phyloP scores from a whole-genome alignment of 2,329 filamentous ascomycete species.

The Colletotrichum tofieldiae region DNA sequence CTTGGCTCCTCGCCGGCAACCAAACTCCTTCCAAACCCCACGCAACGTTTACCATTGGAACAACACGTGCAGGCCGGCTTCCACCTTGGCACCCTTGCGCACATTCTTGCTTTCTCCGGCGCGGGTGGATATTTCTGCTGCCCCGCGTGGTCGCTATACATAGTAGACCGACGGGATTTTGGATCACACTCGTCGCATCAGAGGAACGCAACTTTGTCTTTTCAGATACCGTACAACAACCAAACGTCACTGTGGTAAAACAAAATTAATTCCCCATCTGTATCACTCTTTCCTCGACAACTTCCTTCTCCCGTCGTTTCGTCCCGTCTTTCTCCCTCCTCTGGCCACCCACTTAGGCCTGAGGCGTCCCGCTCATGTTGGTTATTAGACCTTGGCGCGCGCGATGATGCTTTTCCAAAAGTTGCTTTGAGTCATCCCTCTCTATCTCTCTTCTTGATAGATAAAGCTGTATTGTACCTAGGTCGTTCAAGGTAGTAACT shows the following conservation, averaged over 20 bases:
- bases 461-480: background rate
- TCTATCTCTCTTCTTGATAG: background rate
- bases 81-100: background rate
- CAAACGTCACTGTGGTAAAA: background rate
- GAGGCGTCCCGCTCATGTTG: background rate
- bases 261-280: background rate
- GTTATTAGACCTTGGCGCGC: conserved; percentile 15
- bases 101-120: background rate
- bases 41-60: background rate
- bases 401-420: background rate
- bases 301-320: background rate
- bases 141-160: background rate
- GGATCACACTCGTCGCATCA: background rate
- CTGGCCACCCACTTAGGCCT: background rate
- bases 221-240: background rate
- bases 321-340: background rate
- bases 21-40: background rate
- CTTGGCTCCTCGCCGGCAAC: background rate
- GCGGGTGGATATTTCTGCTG: background rate
- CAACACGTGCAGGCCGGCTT: background rate
- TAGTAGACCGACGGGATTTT: background rate
- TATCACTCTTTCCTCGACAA: background rate
- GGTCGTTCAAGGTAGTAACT: background rate
- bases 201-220: background rate
- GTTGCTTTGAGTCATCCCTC: background rate